Evolutionary conservation across 2,329 filamentous ascomycete genomes (phyloP).

Genomic region (Pseudofabraea citricarpa): DNA sequence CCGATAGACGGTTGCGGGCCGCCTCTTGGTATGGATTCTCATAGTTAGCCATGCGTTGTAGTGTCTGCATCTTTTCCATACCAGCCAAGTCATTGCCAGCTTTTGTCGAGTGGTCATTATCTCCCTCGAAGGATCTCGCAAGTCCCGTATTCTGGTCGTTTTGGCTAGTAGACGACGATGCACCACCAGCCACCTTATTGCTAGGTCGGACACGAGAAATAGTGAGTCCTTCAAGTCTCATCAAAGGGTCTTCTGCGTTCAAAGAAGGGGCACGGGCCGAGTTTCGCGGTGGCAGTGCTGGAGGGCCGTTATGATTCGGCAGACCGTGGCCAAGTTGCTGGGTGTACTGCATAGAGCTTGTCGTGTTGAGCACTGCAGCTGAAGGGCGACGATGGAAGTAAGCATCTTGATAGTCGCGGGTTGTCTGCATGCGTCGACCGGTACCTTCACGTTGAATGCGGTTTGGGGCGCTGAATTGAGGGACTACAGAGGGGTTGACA

Average conservation of each 20-base stretch:
- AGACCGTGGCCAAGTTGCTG: conserved; percentile 20
- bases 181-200: neutral
- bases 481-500: conserved; percentile 23
- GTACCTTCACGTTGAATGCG: conserved; percentile 29
- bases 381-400: conserved; percentile 14
- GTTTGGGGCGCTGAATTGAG: conserved; percentile 27
- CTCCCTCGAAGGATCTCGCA: neutral
- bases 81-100: conserved; percentile 11
- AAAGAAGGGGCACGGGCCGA: neutral
- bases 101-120: conserved; percentile 2
- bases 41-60: conserved; percentile 25
- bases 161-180: neutral
- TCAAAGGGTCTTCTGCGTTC: neutral
- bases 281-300: neutral
- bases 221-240: neutral
- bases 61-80: conserved; percentile 27
- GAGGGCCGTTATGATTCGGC: conserved; percentile 2
- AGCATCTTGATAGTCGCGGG: conserved; percentile 15
- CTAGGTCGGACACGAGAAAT: neutral
- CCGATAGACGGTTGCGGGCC: conserved; percentile 19
- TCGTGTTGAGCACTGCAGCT: conserved; percentile 20
- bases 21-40: conserved; percentile 22
- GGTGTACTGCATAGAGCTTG: conserved; percentile 26
- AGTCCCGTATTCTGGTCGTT: neutral
- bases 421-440: conserved; percentile 19